phyloP scores from a whole-genome alignment of 148 eudicot species.

The Amaranthus palmeri region DNA sequence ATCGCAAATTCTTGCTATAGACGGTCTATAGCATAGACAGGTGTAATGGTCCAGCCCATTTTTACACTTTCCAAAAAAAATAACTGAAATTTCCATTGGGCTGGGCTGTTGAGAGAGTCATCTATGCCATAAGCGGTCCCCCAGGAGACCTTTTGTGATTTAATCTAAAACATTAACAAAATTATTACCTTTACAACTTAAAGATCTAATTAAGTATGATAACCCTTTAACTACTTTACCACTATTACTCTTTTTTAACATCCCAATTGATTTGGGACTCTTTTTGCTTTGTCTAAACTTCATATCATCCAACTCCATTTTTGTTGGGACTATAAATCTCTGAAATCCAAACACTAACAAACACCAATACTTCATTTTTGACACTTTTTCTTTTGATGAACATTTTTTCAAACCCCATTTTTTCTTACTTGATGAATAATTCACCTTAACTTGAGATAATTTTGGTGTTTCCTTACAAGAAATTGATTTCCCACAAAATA shows the following conservation, averaged over 20 bases:
- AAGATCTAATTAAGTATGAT: conserved; percentile 19
- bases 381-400: neutral
- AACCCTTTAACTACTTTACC: conserved; percentile 16
- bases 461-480: neutral
- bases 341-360: conserved; percentile 24
- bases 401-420: neutral
- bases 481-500: conserved; percentile 26
- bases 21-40: too few relatives aligned
- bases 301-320: conserved; percentile 21
- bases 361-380: conserved; percentile 19
- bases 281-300: conserved; percentile 24
- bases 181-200: conserved; percentile 22
- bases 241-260: conserved; percentile 12
- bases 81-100: too few relatives aligned
- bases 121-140: too few relatives aligned
- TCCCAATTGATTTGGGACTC: conserved; percentile 17
- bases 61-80: too few relatives aligned
- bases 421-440: neutral
- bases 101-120: too few relatives aligned
- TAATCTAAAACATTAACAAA: conserved; percentile 18
- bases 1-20: too few relatives aligned
- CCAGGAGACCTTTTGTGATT: neutral
- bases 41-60: too few relatives aligned
- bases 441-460: conserved; percentile 4
- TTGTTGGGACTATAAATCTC: conserved; percentile 11